These are phyloP conservation scores for Candida nemodendra DNA, from an alignment of 805 yeast species.

Conservation along the genomic window DNA sequence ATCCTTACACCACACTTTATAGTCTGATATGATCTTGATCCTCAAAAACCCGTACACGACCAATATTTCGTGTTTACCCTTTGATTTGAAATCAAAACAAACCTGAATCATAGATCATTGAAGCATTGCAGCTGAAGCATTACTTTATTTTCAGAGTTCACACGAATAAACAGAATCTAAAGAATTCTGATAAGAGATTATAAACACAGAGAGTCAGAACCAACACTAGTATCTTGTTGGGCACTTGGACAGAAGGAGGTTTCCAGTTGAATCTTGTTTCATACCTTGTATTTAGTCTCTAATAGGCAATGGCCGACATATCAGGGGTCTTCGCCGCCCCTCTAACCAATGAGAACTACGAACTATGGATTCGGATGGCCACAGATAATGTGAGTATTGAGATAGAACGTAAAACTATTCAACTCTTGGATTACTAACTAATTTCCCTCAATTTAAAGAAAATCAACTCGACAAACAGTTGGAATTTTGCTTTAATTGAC, in stretches of 20 bases:
- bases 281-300: too few species aligned
- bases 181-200: too few species aligned
- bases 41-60: conserved; percentile 1
- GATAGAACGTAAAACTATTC: conserved; percentile 2
- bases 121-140: too few species aligned
- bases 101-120: too few species aligned
- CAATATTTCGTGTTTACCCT: conserved; percentile 6
- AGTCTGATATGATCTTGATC: neutral
- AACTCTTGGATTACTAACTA: too few species aligned
- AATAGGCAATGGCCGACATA: conserved; percentile 20
- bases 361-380: conserved; percentile 79
- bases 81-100: conserved; percentile 9
- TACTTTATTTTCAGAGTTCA: too few species aligned
- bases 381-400: conserved; percentile 52
- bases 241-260: too few species aligned
- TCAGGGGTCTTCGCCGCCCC: conserved; percentile 21
- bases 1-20: neutral
- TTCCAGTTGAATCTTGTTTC: too few species aligned
- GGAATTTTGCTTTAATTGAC: conserved; percentile 90
- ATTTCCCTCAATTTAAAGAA: conserved; percentile 35
- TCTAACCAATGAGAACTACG: conserved; percentile 50
- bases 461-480: conserved; percentile 82
- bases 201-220: too few species aligned
- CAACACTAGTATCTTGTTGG: too few species aligned
- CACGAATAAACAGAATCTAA: too few species aligned